A percentile compares a stretch with the other conserved stretches of the same genome.
Evolutionary conservation across 2,329 filamentous ascomycete species (phyloP).

Genomic region (Cercospora zeina): DNA sequence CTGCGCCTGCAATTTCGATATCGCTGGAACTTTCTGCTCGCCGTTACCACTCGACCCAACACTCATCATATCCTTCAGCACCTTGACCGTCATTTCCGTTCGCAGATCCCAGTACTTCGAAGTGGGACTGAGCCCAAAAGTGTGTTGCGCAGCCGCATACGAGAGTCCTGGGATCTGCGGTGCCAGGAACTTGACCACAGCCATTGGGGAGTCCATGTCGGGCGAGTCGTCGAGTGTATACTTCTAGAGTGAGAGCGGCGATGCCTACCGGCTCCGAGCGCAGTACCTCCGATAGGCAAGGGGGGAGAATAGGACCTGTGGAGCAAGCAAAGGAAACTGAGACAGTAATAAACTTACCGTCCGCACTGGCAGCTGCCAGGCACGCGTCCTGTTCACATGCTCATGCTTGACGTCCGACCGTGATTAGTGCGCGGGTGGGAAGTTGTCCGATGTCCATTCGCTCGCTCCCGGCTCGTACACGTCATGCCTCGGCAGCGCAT

Average conservation of each 20-base stretch:
- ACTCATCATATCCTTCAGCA: conserved; percentile 67
- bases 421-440: conserved; percentile 5
- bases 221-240: not conserved
- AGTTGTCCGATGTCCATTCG: conserved; percentile 1
- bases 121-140: conserved; percentile 67
- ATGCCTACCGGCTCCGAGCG: not conserved
- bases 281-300: not conserved
- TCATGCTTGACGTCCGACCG: not conserved
- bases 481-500: conserved; percentile 15
- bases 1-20: conserved; percentile 65
- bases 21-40: conserved; percentile 47
- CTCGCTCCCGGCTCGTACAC: not conserved
- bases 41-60: conserved; percentile 32
- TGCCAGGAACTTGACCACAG: conserved; percentile 45
- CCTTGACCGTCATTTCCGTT: conserved; percentile 69
- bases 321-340: not conserved
- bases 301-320: not conserved
- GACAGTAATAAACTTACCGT: not conserved
- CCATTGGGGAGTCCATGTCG: conserved; percentile 20
- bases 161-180: conserved; percentile 62
- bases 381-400: conserved; percentile 16
- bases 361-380: not conserved
- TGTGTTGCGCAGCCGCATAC: conserved; percentile 63
- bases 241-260: not conserved
- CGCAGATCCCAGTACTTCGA: conserved; percentile 76